Percentiles rank a stretch among this genome's conserved stretches.
Evolutionary conservation across 768 basidiomycete genomes (phyloP).

Genomic region (Termitomyces sp.): DNA sequence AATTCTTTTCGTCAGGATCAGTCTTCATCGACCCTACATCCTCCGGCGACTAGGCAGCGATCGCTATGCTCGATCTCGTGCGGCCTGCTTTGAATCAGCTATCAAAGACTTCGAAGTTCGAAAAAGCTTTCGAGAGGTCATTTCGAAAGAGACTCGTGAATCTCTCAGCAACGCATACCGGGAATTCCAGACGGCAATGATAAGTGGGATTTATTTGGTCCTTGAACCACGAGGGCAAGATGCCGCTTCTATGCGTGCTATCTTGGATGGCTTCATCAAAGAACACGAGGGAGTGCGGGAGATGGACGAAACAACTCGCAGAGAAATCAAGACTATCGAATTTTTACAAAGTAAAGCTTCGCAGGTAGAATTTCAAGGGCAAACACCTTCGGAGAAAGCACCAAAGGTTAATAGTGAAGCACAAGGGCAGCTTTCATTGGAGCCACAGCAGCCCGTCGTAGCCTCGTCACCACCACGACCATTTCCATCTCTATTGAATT

Average conservation of each 20-base stretch:
- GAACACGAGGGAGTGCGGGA: constrained; percentile 64
- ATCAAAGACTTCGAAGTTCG: constrained; percentile 83
- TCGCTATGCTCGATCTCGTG: constrained; percentile 75
- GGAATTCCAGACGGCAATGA: constrained; percentile 88
- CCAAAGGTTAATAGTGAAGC: constrained; percentile 26
- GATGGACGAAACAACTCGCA: constrained; percentile 76
- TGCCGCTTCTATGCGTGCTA: constrained; percentile 69
- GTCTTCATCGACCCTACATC: constrained; percentile 85
- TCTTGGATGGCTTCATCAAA: constrained; percentile 73
- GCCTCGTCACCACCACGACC: constrained; percentile 28
- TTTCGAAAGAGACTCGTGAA: constrained; percentile 60
- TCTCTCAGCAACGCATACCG: constrained; percentile 80
- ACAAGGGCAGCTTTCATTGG: constrained; percentile 49
- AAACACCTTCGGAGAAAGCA: constrained; percentile 23
- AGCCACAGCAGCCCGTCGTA: constrained; percentile 38
- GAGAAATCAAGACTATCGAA: constrained; percentile 84
- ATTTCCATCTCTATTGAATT: constrained; percentile 27
- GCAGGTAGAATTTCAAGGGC: constrained; percentile 39
- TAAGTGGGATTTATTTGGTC: constrained; percentile 82
- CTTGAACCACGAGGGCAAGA: constrained; percentile 72
- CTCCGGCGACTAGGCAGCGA: constrained; percentile 75
- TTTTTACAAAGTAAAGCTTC: constrained; percentile 71
- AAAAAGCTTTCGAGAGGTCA: constrained; percentile 57
- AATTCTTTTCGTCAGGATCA: constrained; percentile 80
- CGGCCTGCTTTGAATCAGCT: constrained; percentile 89